phyloP scores from a whole-genome alignment of 2,329 filamentous ascomycete genomes.

The Fusarium humuli region DNA sequence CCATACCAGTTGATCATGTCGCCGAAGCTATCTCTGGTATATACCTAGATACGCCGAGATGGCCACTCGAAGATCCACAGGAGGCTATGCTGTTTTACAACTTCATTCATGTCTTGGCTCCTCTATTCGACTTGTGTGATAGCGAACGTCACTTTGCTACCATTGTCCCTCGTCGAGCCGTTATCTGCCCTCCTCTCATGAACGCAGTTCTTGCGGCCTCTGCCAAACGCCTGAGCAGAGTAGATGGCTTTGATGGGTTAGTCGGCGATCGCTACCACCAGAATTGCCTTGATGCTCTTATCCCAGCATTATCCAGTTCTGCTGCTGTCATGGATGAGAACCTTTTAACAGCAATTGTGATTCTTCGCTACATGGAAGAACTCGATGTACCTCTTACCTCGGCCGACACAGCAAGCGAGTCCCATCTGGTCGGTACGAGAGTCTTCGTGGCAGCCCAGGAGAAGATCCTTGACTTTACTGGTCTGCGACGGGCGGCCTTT shows the following conservation, averaged over 20 bases:
- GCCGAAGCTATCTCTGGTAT: slow-evolving; percentile 41
- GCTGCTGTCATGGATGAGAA: slow-evolving; percentile 48
- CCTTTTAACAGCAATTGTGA: slow-evolving; percentile 47
- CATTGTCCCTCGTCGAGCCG: slow-evolving; percentile 45
- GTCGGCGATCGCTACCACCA: slow-evolving; percentile 47
- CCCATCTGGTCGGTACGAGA: slow-evolving; percentile 47
- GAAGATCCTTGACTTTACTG: slow-evolving; percentile 45
- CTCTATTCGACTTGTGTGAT: slow-evolving; percentile 47
- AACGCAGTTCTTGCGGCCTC: slow-evolving; percentile 47
- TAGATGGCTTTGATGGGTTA: slow-evolving; percentile 38
- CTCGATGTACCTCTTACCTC: slow-evolving; percentile 41
- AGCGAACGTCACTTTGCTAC: slow-evolving; percentile 47
- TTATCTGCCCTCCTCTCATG: slow-evolving; percentile 45
- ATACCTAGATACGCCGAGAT: slow-evolving; percentile 37
- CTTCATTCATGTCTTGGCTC: slow-evolving; percentile 44
- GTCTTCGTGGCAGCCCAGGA: slow-evolving; percentile 48
- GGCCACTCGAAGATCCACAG: slow-evolving; percentile 41
- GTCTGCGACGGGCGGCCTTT: slow-evolving; percentile 46
- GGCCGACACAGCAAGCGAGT: slow-evolving; percentile 33
- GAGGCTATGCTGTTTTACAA: slow-evolving; percentile 48
- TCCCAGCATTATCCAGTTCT: slow-evolving; percentile 45
- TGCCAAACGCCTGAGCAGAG: slow-evolving; percentile 43
- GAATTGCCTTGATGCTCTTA: slow-evolving; percentile 45
- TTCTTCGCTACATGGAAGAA: slow-evolving; percentile 49
- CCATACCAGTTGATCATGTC: slow-evolving; percentile 25